Percentiles rank a stretch among this genome's conserved stretches.
These are phyloP conservation scores for Hypholoma sublateritium DNA, from an alignment of 768 basidiomycete genomes.

Conservation along the genomic window DNA sequence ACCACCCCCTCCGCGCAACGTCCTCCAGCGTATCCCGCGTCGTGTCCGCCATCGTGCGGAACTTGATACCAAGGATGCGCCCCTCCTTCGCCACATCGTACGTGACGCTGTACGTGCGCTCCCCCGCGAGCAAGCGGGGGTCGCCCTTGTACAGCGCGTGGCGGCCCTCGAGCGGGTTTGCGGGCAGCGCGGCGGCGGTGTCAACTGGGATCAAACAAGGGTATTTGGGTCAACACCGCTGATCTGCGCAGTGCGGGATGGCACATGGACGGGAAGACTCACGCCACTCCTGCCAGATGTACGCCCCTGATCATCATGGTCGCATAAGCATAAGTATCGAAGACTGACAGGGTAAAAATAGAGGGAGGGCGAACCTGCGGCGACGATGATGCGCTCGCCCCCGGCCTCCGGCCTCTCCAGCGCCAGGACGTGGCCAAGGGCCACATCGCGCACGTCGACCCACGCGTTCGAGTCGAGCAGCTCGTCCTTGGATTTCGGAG, in stretches of 20 bases:
- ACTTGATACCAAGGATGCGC: not conserved
- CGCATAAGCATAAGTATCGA: too few species aligned
- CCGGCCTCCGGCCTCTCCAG: not conserved
- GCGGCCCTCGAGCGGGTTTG: not conserved
- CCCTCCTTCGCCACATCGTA: not conserved
- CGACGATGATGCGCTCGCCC: not conserved
- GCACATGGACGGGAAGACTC: not conserved
- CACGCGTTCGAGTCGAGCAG: constrained; percentile 25
- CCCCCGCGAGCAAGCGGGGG: too few species aligned
- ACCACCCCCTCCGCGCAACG: not conserved
- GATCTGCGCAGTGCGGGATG: too few species aligned
- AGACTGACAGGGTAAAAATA: not conserved
- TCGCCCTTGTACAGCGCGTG: too few species aligned
- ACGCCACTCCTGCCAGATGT: constrained; percentile 2
- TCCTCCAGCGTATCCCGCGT: not conserved
- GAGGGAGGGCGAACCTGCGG: not conserved
- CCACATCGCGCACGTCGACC: constrained; percentile 40
- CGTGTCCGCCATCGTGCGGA: not conserved
- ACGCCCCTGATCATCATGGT: too few species aligned
- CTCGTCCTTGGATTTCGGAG: constrained; percentile 14
- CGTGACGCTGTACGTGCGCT: not conserved
- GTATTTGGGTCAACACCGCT: too few species aligned
- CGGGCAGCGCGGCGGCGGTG: not conserved
- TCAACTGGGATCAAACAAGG: not conserved
- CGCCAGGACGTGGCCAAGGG: not conserved